A percentile compares a stretch with the other conserved stretches of the same genome.
phyloP scores from a whole-genome alignment of 2,329 filamentous ascomycete genomes.

The Aspergillus aculeatinus region DNA sequence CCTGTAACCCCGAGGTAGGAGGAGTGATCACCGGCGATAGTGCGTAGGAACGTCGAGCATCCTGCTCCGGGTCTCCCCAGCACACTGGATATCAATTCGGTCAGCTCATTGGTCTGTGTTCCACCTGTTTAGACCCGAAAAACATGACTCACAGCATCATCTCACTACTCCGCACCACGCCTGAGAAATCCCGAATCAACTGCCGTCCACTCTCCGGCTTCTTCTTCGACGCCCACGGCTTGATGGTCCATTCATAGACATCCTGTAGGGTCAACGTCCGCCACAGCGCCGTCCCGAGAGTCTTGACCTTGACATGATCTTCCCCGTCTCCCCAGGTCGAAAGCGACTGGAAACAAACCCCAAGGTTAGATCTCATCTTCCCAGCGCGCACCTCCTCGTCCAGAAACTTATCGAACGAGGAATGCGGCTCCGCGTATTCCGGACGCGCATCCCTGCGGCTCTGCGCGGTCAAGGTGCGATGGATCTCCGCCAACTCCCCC shows the following conservation, averaged over 20 bases:
- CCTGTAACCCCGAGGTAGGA: slow-evolving; percentile 64
- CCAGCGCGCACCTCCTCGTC: slow-evolving; percentile 65
- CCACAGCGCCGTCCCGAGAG: slow-evolving; percentile 66
- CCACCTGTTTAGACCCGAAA: no score
- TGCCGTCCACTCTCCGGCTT: slow-evolving; percentile 48
- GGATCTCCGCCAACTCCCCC: slow-evolving; percentile 32
- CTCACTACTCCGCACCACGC: slow-evolving; percentile 63
- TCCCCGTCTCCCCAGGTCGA: slow-evolving; percentile 67
- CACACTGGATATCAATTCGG: slow-evolving; percentile 35
- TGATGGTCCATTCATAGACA: slow-evolving; percentile 54
- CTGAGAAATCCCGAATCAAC: slow-evolving; percentile 64
- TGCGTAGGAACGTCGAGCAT: slow-evolving; percentile 71
- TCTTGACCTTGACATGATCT: slow-evolving; percentile 63
- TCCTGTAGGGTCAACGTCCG: slow-evolving; percentile 76
- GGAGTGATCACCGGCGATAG: slow-evolving; percentile 65
- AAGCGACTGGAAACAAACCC: slow-evolving; percentile 70
- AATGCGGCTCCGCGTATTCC: slow-evolving; percentile 48
- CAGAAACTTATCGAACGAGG: slow-evolving; percentile 67
- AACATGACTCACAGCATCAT: slow-evolving; percentile 56
- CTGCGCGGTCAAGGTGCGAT: slow-evolving; percentile 30
- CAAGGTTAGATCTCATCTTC: slow-evolving; percentile 67
- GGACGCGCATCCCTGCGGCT: slow-evolving; percentile 11
- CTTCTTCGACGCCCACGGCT: slow-evolving; percentile 47
- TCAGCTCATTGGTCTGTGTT: no score
- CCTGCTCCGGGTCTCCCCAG: slow-evolving; percentile 68